Evolutionary conservation across 2,329 filamentous ascomycete species (phyloP).

Genomic region (Sphaerulina musiva): DNA sequence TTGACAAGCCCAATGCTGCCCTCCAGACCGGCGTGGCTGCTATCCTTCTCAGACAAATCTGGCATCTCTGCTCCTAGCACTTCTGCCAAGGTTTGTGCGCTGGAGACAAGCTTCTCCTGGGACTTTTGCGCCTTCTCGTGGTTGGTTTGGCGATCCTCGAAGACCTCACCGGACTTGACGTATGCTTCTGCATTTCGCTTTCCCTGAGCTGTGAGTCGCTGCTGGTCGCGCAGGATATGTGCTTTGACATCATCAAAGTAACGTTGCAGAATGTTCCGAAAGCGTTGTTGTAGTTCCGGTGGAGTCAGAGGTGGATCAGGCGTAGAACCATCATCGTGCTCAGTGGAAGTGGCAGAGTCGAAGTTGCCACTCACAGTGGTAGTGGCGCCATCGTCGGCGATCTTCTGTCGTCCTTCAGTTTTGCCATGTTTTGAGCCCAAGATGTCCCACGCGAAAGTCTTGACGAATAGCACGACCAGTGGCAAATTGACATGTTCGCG

Average conservation of each 20-base stretch:
- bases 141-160: conserved; percentile 91
- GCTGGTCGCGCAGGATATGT: conserved; percentile 86
- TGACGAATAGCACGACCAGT: conserved; percentile 89
- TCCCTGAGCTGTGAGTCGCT: conserved; percentile 76
- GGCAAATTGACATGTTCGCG: conserved; percentile 87
- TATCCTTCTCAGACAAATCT: conserved; percentile 74
- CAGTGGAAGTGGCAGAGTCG: conserved; percentile 48
- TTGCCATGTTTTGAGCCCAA: conserved; percentile 68
- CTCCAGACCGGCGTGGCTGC: conserved; percentile 54
- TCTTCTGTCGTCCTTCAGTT: conserved; percentile 72
- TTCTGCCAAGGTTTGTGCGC: conserved; percentile 86
- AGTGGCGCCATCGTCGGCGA: conserved; percentile 71
- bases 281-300: conserved; percentile 73
- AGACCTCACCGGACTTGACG: conserved; percentile 96
- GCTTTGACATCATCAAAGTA: conserved; percentile 92
- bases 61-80: conserved; percentile 88
- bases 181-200: conserved; percentile 96
- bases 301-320: conserved; percentile 69
- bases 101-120: conserved; percentile 82
- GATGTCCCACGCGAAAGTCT: conserved; percentile 93
- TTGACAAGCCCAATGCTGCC: conserved; percentile 89
- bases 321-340: conserved; percentile 42
- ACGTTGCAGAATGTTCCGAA: conserved; percentile 73
- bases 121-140: conserved; percentile 91
- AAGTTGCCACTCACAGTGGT: conserved; percentile 47